Percentiles rank a stretch among this genome's conserved stretches.
Conservation (phyloP, 495 filamentous ascomycete species). For the Neurospora sp. region DNA sequence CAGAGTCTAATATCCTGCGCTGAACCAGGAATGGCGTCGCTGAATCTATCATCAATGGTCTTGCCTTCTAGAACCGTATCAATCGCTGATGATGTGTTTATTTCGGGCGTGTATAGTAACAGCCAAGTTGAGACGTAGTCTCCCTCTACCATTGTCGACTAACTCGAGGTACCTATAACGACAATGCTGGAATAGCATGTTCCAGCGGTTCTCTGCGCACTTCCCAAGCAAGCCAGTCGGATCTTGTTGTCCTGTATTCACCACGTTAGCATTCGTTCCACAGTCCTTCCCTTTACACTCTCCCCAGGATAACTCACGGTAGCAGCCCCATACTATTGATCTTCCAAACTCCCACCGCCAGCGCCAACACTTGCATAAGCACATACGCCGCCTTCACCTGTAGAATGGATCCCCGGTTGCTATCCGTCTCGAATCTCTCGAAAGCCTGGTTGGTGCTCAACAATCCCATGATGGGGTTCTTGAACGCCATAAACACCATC, state of each 20-base stretch:
- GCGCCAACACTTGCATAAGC: slow-evolving; percentile 68
- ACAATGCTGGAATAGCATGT: slow-evolving; percentile 50
- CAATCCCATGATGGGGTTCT: slow-evolving; percentile 82
- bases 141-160: not conserved
- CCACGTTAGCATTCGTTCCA: not conserved
- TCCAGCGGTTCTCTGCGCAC: slow-evolving; percentile 67
- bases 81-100: not conserved
- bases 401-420: slow-evolving; percentile 59
- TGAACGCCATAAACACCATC: slow-evolving; percentile 99
- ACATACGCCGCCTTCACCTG: slow-evolving; percentile 81
- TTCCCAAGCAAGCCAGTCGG: slow-evolving; percentile 96
- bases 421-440: slow-evolving; percentile 76
- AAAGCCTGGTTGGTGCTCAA: slow-evolving; percentile 71
- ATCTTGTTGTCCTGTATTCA: slow-evolving; percentile 66
- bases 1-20: not conserved
- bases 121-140: not conserved
- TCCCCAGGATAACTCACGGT: slow-evolving; percentile 44
- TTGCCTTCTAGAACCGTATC: not conserved
- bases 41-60: not conserved
- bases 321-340: slow-evolving; percentile 93
- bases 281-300: not conserved
- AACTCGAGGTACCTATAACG: not conserved
- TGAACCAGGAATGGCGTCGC: not conserved
- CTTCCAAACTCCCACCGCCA: slow-evolving; percentile 91
- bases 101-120: not conserved